Percentiles rank a stretch among this genome's conserved stretches.
phyloP scores from a whole-genome alignment of 2,329 filamentous ascomycete species.

The Microcyclospora tardicrescens region DNA sequence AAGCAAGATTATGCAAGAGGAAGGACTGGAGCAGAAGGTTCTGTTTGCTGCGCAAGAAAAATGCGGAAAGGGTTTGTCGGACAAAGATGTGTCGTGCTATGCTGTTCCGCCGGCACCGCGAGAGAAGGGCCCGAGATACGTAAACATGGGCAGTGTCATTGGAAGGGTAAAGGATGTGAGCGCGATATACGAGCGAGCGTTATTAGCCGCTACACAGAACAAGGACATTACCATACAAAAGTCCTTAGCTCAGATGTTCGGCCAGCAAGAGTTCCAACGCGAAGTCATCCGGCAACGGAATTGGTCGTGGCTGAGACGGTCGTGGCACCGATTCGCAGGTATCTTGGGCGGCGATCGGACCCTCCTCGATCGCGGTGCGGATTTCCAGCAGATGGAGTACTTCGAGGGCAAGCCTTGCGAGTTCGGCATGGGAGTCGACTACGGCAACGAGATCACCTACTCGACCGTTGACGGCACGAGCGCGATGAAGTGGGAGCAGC shows the following conservation, averaged over 20 bases:
- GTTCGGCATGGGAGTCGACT: conserved; percentile 10
- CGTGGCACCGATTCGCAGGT: not conserved
- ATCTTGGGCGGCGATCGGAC: not conserved
- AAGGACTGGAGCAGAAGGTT: not conserved
- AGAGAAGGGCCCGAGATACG: not conserved
- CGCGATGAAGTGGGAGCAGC: not conserved
- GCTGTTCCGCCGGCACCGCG: not conserved
- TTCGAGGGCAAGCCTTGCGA: conserved; percentile 2
- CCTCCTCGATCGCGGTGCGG: not conserved
- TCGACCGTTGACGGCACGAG: not conserved
- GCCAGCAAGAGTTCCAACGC: conserved; percentile 39
- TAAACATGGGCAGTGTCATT: conserved; percentile 26
- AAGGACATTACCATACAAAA: not conserved
- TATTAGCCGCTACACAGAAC: not conserved
- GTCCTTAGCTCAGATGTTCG: conserved; percentile 40
- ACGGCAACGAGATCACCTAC: conserved; percentile 5
- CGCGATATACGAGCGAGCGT: conserved; percentile 25
- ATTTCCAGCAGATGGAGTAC: not conserved
- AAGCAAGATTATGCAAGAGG: not conserved
- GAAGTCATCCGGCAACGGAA: conserved; percentile 28
- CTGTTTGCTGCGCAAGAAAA: conserved; percentile 8
- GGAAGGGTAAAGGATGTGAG: conserved; percentile 21
- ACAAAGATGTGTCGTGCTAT: conserved; percentile 1
- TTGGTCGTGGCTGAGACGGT: conserved; percentile 2
- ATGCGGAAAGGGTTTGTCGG: conserved; percentile 24